Conservation (phyloP, 2,329 filamentous ascomycete genomes). For the Talaromyces sp. region DNA sequence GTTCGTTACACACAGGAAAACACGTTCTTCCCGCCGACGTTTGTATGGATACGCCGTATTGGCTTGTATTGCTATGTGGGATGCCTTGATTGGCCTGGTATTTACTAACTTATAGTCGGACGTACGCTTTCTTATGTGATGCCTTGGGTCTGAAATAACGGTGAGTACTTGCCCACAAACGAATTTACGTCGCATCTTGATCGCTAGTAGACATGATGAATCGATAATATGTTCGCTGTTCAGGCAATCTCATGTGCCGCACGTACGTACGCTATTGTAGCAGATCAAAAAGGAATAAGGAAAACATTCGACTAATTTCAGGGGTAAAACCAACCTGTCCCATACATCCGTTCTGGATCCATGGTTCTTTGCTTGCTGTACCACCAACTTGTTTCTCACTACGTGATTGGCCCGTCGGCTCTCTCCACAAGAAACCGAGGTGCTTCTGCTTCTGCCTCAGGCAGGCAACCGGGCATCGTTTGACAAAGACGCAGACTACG, state of each 20-base stretch:
- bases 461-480: neutral
- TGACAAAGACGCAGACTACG: neutral
- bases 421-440: neutral
- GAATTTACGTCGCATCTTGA: neutral
- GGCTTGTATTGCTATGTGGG: constrained; percentile 6
- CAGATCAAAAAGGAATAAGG: neutral
- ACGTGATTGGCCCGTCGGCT: constrained; percentile 1
- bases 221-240: neutral
- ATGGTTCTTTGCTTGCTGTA: constrained; percentile 4
- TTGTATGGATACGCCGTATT: neutral
- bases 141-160: neutral
- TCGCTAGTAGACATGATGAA: neutral
- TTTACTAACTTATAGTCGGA: neutral
- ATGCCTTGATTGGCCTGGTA: neutral
- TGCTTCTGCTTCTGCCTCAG: neutral
- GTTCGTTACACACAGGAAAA: neutral
- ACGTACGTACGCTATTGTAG: neutral
- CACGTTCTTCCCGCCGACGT: neutral
- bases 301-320: constrained; percentile 8
- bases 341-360: constrained; percentile 4
- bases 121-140: neutral
- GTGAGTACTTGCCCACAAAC: neutral
- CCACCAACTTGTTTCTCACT: neutral
- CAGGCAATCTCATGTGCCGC: neutral
- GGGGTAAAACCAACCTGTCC: constrained; percentile 7